These are phyloP conservation scores for Camellia sinensis DNA, from an alignment of 148 eudicot genomes.

Conservation along the genomic window DNA sequence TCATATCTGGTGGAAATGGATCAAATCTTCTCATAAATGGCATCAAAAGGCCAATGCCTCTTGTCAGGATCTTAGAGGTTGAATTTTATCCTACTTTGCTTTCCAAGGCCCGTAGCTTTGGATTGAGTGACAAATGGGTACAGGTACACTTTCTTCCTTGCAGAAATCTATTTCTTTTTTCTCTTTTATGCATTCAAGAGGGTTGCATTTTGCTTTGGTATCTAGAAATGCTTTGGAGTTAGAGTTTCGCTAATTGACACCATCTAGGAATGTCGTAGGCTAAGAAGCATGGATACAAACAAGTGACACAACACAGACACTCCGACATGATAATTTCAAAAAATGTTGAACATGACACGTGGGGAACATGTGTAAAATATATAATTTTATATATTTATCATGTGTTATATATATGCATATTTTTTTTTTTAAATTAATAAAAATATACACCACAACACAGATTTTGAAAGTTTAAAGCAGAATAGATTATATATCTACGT, in stretches of 20 bases:
- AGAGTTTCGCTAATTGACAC: background rate
- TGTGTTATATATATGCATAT: too few species aligned
- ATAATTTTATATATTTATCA: too few species aligned
- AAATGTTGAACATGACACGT: too few species aligned
- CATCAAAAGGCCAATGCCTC: slow-evolving; percentile 83
- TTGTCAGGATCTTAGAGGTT: slow-evolving; percentile 79
- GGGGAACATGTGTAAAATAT: too few species aligned
- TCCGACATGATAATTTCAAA: too few species aligned
- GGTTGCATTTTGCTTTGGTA: background rate
- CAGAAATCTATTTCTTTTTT: background rate
- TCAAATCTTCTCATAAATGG: slow-evolving; percentile 83
- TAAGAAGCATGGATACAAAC: background rate
- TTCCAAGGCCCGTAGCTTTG: slow-evolving; percentile 94
- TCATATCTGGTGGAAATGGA: slow-evolving; percentile 71
- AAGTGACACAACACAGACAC: too few species aligned
- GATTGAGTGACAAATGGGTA: slow-evolving; percentile 82
- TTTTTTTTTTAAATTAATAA: too few species aligned
- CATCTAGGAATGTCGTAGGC: background rate
- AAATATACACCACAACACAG: too few species aligned
- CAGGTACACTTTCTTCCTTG: slow-evolving; percentile 43
- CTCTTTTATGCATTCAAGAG: background rate
- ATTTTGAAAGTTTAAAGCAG: too few species aligned
- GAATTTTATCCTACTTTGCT: slow-evolving; percentile 90
- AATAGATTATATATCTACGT: too few species aligned
- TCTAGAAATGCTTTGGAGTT: background rate